phyloP scores from a whole-genome alignment of 768 basidiomycete species.

The Termitomyces sp. region DNA sequence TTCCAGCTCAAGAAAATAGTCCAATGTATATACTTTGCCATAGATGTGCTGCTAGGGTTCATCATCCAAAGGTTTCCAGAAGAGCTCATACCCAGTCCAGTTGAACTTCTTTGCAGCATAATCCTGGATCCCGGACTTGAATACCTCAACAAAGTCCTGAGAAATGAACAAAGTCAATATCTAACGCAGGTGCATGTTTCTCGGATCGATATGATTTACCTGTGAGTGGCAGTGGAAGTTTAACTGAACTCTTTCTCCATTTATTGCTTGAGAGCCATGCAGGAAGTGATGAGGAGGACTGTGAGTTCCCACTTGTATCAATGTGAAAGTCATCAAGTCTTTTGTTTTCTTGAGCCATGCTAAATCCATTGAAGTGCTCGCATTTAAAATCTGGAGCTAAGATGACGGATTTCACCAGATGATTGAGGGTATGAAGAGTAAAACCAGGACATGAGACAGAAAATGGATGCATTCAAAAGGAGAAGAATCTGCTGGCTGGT shows the following conservation, averaged over 20 bases:
- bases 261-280: neutral
- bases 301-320: neutral
- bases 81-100: neutral
- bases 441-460: constrained; percentile 2
- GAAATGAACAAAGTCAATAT: neutral
- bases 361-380: neutral
- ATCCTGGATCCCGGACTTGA: neutral
- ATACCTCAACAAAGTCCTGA: neutral
- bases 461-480: neutral
- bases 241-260: neutral
- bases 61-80: neutral
- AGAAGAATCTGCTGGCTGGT: neutral
- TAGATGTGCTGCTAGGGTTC: neutral
- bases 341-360: neutral
- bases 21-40: neutral
- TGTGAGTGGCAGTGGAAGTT: neutral
- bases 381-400: neutral
- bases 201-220: neutral
- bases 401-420: neutral
- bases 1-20: neutral
- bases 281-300: neutral
- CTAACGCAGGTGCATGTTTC: neutral
- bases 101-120: neutral
- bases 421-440: neutral
- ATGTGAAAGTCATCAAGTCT: neutral